Percentiles rank a stretch among this genome's conserved stretches.
Evolutionary conservation across 1,284 basidiomycete genomes (phyloP).

Genomic region (Volvariella volvacea): DNA sequence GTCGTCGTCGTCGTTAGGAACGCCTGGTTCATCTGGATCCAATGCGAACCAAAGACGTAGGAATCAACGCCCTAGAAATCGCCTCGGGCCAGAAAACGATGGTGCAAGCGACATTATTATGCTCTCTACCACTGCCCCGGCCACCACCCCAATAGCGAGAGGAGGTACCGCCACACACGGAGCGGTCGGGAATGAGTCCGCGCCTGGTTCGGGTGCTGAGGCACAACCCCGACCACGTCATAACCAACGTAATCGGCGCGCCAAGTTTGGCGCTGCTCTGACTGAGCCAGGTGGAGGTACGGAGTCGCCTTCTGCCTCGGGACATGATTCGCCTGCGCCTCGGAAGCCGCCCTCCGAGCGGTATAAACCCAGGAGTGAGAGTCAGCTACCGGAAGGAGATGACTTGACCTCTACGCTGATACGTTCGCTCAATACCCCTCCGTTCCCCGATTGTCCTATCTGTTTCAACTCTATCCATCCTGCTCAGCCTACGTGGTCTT

Average conservation of each 20-base stretch:
- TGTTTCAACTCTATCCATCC: slow-evolving; percentile 73
- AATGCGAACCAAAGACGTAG: not conserved
- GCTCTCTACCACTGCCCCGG: not conserved
- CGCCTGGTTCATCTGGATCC: too few relatives aligned
- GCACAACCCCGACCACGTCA: not conserved
- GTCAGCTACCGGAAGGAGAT: slow-evolving; percentile 25
- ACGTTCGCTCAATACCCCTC: slow-evolving; percentile 53
- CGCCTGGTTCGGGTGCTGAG: not conserved
- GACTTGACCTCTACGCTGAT: slow-evolving; percentile 69
- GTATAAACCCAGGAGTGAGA: slow-evolving; percentile 7
- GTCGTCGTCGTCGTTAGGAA: not conserved
- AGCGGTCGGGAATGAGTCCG: not conserved
- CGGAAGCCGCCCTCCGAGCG: slow-evolving; percentile 1
- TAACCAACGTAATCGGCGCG: not conserved
- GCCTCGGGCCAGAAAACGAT: not conserved
- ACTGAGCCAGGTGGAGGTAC: not conserved
- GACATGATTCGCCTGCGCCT: not conserved
- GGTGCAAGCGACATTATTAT: not conserved
- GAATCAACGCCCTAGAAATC: too few relatives aligned
- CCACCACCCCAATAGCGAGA: not conserved
- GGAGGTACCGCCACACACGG: too few relatives aligned
- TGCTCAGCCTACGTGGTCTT: slow-evolving; percentile 71
- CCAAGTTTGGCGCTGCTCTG: not conserved
- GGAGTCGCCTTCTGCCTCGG: not conserved
- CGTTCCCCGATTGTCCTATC: slow-evolving; percentile 75